Conservation (phyloP, 768 basidiomycete species). For the Rhodocollybia butyracea region DNA sequence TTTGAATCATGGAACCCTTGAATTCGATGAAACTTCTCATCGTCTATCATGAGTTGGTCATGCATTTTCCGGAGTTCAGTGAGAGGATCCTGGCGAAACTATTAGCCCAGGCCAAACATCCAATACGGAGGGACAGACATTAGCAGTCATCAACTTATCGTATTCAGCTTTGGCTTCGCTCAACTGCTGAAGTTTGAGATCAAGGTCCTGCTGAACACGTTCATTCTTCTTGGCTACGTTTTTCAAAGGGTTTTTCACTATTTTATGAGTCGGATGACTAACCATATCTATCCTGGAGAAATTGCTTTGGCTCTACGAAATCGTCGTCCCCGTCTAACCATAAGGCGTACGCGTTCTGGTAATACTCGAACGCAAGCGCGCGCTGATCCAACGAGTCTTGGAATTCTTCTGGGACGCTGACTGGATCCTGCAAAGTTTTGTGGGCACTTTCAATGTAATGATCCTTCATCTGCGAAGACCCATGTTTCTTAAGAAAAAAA, state of each 20-base stretch:
- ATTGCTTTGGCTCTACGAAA: constrained; percentile 66
- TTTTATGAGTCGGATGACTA: constrained; percentile 14
- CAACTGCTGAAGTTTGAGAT: constrained; percentile 48
- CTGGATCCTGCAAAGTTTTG: constrained; percentile 62
- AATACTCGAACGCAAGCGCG: constrained; percentile 76
- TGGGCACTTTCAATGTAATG: constrained; percentile 60
- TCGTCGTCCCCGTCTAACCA: constrained; percentile 70
- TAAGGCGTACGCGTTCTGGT: constrained; percentile 58
- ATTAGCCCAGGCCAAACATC: background rate
- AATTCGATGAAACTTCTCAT: constrained; percentile 75
- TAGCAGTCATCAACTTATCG: constrained; percentile 57
- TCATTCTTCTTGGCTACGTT: constrained; percentile 66
- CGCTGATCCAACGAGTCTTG: constrained; percentile 70
- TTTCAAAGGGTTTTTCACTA: background rate
- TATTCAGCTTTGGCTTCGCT: constrained; percentile 48
- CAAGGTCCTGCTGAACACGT: constrained; percentile 59
- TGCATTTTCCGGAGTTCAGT: constrained; percentile 61
- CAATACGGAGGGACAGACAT: constrained; percentile 34
- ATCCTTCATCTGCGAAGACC: constrained; percentile 23
- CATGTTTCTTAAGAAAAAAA: constrained; percentile 10
- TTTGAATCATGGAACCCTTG: constrained; percentile 67
- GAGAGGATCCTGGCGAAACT: constrained; percentile 48
- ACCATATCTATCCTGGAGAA: constrained; percentile 79
- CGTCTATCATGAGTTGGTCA: constrained; percentile 64
- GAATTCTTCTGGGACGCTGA: constrained; percentile 69